Conservation (phyloP, 208 protist species). For the Crithidia expoeki region DNA sequence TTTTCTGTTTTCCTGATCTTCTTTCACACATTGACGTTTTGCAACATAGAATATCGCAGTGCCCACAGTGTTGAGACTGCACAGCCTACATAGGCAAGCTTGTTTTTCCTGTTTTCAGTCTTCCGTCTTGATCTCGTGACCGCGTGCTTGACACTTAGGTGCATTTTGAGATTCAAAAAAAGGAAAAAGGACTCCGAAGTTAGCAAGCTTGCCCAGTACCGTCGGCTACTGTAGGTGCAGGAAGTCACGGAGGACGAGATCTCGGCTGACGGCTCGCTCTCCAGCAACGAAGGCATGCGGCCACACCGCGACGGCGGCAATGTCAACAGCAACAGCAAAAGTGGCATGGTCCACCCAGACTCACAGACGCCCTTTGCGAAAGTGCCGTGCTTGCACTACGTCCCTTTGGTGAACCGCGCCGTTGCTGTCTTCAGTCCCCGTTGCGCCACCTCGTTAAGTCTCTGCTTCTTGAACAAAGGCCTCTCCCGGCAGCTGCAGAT, state of each 20-base stretch:
- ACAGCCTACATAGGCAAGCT: neutral
- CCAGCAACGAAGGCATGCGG: neutral
- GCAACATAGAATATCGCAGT: too few relatives aligned
- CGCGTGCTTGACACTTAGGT: too few relatives aligned
- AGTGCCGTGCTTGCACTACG: slow-evolving; percentile 31
- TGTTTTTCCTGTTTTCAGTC: neutral
- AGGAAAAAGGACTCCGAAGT: neutral
- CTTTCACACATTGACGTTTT: too few relatives aligned
- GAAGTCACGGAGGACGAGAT: slow-evolving; percentile 8
- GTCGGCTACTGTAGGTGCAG: slow-evolving; percentile 8
- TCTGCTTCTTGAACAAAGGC: slow-evolving; percentile 57
- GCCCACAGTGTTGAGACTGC: neutral
- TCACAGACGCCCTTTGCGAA: slow-evolving; percentile 28
- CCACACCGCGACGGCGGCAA: neutral
- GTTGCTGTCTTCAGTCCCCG: slow-evolving; percentile 42
- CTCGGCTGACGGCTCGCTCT: neutral
- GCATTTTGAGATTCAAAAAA: neutral
- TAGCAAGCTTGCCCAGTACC: neutral
- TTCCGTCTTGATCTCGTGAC: neutral
- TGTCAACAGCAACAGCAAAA: neutral
- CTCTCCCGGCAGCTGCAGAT: slow-evolving; percentile 49
- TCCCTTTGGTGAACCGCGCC: slow-evolving; percentile 46
- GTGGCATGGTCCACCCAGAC: slow-evolving; percentile 9
- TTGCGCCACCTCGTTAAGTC: slow-evolving; percentile 35
- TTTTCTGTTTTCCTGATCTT: too few relatives aligned